Evolutionary conservation across 495 filamentous ascomycete genomes (phyloP).

Genomic region (Sphaerosporella brunnea): DNA sequence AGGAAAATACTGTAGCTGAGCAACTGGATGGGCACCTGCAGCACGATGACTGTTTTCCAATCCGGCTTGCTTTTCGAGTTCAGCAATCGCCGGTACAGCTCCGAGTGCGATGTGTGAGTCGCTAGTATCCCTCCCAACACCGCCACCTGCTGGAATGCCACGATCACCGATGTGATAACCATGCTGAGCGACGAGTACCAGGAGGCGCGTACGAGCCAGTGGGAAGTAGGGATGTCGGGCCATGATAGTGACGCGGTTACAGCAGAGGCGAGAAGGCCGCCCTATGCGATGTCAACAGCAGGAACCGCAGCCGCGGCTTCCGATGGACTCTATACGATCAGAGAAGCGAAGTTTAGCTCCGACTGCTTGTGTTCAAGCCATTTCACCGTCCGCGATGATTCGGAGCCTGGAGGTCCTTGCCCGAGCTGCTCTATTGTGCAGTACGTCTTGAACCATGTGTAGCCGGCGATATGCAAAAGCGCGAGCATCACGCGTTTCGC

Average conservation of each 20-base stretch:
- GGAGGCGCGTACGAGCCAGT: slow-evolving; percentile 1
- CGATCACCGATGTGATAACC: slow-evolving; percentile 2
- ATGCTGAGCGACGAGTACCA: background rate
- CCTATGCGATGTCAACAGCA: background rate
- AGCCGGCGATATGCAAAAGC: background rate
- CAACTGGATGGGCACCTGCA: slow-evolving; percentile 2
- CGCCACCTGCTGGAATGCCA: slow-evolving; percentile 4
- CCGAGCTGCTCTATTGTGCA: background rate
- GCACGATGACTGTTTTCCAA: background rate
- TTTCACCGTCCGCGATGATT: background rate
- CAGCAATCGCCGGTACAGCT: background rate
- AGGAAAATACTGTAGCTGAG: slow-evolving; percentile 1
- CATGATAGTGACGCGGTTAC: background rate
- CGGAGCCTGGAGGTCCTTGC: no score
- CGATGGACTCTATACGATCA: background rate
- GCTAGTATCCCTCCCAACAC: slow-evolving; percentile 1
- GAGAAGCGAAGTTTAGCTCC: slow-evolving; percentile 1
- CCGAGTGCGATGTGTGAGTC: background rate
- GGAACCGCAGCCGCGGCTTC: background rate
- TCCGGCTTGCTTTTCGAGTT: background rate
- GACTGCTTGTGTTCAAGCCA: slow-evolving; percentile 2
- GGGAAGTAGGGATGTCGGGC: background rate
- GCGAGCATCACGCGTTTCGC: background rate
- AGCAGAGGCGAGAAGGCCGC: background rate
- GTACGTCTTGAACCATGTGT: slow-evolving; percentile 6